A percentile compares a stretch with the other conserved stretches of the same genome.
phyloP scores from a whole-genome alignment of 768 basidiomycete species.

The Sporobolomyces phaffii region DNA sequence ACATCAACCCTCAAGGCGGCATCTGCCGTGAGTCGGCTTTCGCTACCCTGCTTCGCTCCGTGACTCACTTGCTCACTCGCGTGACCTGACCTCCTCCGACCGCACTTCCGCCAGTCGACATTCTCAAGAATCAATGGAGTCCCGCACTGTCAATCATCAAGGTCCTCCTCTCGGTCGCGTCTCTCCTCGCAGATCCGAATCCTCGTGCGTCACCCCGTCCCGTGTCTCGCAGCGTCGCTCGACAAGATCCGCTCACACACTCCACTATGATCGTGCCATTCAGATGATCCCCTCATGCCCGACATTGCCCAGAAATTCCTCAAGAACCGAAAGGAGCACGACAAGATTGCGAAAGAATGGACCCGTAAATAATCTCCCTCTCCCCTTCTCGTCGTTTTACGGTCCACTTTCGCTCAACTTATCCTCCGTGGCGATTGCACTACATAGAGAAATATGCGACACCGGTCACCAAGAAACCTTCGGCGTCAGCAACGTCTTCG shows the following conservation, averaged over 20 bases:
- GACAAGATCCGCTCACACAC: no score
- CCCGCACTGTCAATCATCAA: slow-evolving; percentile 38
- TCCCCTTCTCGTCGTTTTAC: no score
- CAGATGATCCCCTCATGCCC: slow-evolving; percentile 36
- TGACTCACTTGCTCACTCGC: neutral
- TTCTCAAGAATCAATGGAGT: slow-evolving; percentile 35
- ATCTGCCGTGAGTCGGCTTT: slow-evolving; percentile 29
- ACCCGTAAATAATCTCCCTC: slow-evolving; percentile 4
- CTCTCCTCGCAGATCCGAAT: slow-evolving; percentile 37
- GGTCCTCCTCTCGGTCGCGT: slow-evolving; percentile 35
- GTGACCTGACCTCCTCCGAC: neutral
- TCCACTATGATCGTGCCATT: neutral
- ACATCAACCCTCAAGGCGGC: slow-evolving; percentile 37
- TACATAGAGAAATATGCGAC: slow-evolving; percentile 17
- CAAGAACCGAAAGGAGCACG: slow-evolving; percentile 33
- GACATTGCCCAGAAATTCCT: slow-evolving; percentile 35
- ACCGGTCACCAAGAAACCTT: slow-evolving; percentile 3
- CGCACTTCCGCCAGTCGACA: slow-evolving; percentile 35
- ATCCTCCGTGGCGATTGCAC: neutral
- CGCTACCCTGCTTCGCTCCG: neutral
- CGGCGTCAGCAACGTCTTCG: neutral
- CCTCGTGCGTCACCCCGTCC: slow-evolving; percentile 13
- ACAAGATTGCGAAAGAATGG: slow-evolving; percentile 33
- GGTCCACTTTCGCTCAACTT: no score
- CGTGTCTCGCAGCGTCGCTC: neutral